These are phyloP conservation scores for Roridomyces roridus DNA, from an alignment of 768 basidiomycete species.

Conservation along the genomic window DNA sequence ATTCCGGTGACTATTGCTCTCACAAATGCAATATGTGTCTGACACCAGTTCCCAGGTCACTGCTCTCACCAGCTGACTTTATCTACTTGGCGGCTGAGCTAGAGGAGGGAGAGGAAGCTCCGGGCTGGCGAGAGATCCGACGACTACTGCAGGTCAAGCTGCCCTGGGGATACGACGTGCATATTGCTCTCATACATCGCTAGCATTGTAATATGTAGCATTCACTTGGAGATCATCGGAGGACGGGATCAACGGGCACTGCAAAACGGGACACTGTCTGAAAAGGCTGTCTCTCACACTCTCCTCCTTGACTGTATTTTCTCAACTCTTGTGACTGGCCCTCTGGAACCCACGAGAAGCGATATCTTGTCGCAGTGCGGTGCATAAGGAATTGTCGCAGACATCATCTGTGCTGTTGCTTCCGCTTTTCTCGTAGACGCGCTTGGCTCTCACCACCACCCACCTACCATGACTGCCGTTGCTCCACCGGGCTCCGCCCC, in stretches of 20 bases:
- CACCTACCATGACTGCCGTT: conserved; percentile 22
- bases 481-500: conserved; percentile 15
- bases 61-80: conserved; percentile 91
- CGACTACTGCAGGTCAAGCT: conserved; percentile 85
- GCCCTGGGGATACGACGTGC: conserved; percentile 86
- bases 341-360: too few species aligned
- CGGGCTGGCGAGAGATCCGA: conserved; percentile 86
- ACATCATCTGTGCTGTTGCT: conserved; percentile 20
- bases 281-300: neutral
- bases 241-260: too few species aligned
- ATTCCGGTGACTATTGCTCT: conserved; percentile 48
- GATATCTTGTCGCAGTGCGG: too few species aligned
- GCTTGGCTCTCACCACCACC: conserved; percentile 22
- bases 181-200: conserved; percentile 85
- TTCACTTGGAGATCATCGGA: too few species aligned
- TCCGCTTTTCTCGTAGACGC: conserved; percentile 23
- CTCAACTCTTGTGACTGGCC: neutral
- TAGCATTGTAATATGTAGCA: neutral
- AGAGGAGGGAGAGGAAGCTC: conserved; percentile 56
- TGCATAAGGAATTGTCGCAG: neutral
- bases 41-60: too few species aligned
- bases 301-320: neutral
- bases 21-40: too few species aligned
- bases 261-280: neutral
- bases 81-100: conserved; percentile 75